Evolutionary conservation across 208 protist species (phyloP).

Genomic region (Trypanosoma melophagium): DNA sequence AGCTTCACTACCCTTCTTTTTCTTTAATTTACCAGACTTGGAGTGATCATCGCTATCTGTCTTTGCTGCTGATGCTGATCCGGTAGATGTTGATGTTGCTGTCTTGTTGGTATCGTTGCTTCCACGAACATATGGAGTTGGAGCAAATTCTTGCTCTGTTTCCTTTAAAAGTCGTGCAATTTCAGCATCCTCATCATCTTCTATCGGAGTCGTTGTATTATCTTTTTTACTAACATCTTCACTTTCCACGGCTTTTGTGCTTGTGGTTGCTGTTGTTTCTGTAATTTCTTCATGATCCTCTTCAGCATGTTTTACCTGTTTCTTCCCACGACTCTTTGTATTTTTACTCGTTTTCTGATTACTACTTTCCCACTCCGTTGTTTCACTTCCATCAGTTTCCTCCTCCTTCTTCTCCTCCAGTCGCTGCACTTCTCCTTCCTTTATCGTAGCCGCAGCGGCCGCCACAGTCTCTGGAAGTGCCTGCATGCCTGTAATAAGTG

Average conservation of each 20-base stretch:
- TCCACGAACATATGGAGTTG: conserved; percentile 25
- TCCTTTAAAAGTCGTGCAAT: conserved; percentile 34
- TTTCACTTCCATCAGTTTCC: neutral
- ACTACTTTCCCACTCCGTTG: neutral
- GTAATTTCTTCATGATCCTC: conserved; percentile 10
- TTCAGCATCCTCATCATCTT: conserved; percentile 26
- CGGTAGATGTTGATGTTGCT: conserved; percentile 3
- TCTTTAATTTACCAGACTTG: conserved; percentile 12
- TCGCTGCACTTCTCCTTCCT: neutral
- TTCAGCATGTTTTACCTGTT: conserved; percentile 19
- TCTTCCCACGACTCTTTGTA: conserved; percentile 15
- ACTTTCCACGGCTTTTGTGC: neutral
- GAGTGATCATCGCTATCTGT: conserved; percentile 8
- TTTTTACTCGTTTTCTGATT: neutral
- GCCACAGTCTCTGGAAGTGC: conserved; percentile 15
- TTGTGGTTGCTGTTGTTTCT: neutral
- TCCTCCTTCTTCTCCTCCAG: conserved; percentile 17
- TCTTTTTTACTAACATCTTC: conserved; percentile 3
- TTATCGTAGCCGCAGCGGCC: conserved; percentile 21
- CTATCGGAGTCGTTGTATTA: neutral
- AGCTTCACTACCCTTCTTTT: conserved; percentile 27
- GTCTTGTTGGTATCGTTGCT: conserved; percentile 7
- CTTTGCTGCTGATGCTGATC: conserved; percentile 5
- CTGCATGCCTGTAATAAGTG: conserved; percentile 31
- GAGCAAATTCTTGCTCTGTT: conserved; percentile 37